Base-by-base conservation (phyloP, 2,329 filamentous ascomycete species). In the Alternaria panax region DNA sequence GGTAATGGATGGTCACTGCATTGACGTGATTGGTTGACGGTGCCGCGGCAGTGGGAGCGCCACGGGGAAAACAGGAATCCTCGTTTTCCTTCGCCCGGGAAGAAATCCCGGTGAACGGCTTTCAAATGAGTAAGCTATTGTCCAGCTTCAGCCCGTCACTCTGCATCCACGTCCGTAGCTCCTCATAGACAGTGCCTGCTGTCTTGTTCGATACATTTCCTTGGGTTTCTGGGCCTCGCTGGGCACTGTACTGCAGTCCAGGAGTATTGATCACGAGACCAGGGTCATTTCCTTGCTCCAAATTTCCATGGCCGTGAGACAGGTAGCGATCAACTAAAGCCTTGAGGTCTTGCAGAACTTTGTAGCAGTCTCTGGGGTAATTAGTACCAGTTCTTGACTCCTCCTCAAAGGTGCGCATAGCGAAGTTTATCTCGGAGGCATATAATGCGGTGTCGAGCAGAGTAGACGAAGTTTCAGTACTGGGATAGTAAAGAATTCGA, bases 331-430 rank as follows among this genome's bases (percentile, higher is more conserved):
- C 65, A 18, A 69, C 62, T 20, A 73, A 42, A 8, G 60, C 58
- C 14, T 68, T 66, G 40, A 72, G 59, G 43, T 70, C 71, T 51
- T 66, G 67, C 30, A 73, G 28, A 16, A 73, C 60, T 41, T 60
- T 67, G 34, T 47, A 65, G 50, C 70, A 73, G 30, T 73, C 69
- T 48, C 63, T 54, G 6, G 69, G 65, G 36, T 71, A 72, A 22
- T 69, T 66, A 24, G 65, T 73, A 3, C 68, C 70, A 9, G 60
- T 70, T 22, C 52, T 59, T 16, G 70, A 67, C 54, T 69, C 69
- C 25, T 67, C 57, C 28, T 66, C 58, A 32, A 73, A 72, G 2
- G 66, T 54, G n/a, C 59, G 42, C 30, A 72, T 72, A 2, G 68
- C 67, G 36, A 70, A 71, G 2, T 60, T 34, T 12, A 72, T 66